These are phyloP conservation scores for Pseudocercospora eumusae DNA, from an alignment of 2,329 filamentous ascomycete species.

Conservation along the genomic window DNA sequence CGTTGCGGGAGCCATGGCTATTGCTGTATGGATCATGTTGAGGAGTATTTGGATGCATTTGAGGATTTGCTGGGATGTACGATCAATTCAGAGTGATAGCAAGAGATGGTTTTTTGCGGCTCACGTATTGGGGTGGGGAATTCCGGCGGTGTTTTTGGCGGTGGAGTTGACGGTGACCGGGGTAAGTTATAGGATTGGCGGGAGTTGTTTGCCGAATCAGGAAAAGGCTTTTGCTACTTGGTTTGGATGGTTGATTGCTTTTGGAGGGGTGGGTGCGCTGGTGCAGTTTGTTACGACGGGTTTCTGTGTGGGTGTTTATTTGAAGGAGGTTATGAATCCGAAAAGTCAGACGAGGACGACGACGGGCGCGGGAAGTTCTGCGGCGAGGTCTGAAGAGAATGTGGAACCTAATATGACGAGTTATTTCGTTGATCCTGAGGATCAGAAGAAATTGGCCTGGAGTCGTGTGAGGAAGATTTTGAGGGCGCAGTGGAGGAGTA, in stretches of 20 bases:
- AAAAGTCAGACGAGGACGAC: background rate
- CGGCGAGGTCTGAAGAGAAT: background rate
- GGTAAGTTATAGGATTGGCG: constrained; percentile 63
- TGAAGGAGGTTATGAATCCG: constrained; percentile 25
- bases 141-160: constrained; percentile 39
- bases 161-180: constrained; percentile 48
- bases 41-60: constrained; percentile 44
- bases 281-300: constrained; percentile 40
- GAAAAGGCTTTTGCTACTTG: constrained; percentile 43
- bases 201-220: constrained; percentile 82
- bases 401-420: constrained; percentile 12
- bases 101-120: constrained; percentile 35
- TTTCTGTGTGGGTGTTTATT: constrained; percentile 43
- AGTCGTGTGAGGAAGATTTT: constrained; percentile 73
- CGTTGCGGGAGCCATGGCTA: constrained; percentile 76
- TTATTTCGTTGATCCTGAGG: constrained; percentile 8
- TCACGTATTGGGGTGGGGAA: constrained; percentile 36
- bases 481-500: constrained; percentile 79
- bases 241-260: constrained; percentile 42
- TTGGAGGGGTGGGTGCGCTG: constrained; percentile 38
- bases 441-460: constrained; percentile 46
- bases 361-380: background rate
- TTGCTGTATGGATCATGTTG: constrained; percentile 79
- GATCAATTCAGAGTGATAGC: constrained; percentile 34
- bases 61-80: constrained; percentile 43